phyloP scores from a whole-genome alignment of 2,329 filamentous ascomycete genomes.

The Chaetothyriales sp. region DNA sequence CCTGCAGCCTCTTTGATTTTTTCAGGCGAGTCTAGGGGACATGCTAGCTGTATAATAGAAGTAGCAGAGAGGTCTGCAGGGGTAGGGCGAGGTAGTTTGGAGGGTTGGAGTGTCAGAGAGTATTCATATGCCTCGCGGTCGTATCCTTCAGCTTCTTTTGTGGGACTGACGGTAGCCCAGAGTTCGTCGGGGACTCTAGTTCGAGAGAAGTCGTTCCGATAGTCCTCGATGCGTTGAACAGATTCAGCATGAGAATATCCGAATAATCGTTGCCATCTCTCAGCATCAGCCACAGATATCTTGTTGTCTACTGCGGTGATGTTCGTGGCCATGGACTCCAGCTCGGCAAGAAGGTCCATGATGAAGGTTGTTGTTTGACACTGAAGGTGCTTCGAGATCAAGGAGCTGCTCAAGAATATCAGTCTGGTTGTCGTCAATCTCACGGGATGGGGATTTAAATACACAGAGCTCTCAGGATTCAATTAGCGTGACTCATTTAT shows the following conservation, averaged over 20 bases:
- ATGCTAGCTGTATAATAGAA: slow-evolving; percentile 20
- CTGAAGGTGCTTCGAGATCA: no score
- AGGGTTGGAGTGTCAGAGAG: slow-evolving; percentile 1
- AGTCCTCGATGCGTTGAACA: slow-evolving; percentile 21
- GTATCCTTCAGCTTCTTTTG: slow-evolving; percentile 24
- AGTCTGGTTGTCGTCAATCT: no score
- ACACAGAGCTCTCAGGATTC: no score
- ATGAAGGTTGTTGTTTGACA: neutral
- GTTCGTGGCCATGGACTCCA: slow-evolving; percentile 18
- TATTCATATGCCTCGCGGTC: slow-evolving; percentile 29
- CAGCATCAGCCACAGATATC: slow-evolving; percentile 2
- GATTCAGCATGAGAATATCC: slow-evolving; percentile 22
- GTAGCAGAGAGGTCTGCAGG: neutral
- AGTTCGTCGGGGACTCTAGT: slow-evolving; percentile 25
- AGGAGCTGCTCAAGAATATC: no score
- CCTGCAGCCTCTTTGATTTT: slow-evolving; percentile 14
- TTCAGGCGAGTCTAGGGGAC: slow-evolving; percentile 11
- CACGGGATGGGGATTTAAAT: neutral
- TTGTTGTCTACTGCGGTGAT: slow-evolving; percentile 7
- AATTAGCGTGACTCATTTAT: no score
- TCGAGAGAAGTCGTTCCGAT: slow-evolving; percentile 23
- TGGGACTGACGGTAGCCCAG: slow-evolving; percentile 22
- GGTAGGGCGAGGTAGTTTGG: neutral
- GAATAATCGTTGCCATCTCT: slow-evolving; percentile 27
- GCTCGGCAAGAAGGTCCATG: slow-evolving; percentile 19